Percentiles rank a stretch among this genome's conserved stretches.
phyloP scores from a whole-genome alignment of 1,139 yeast genomes.

The Yamadazyma taylorii region DNA sequence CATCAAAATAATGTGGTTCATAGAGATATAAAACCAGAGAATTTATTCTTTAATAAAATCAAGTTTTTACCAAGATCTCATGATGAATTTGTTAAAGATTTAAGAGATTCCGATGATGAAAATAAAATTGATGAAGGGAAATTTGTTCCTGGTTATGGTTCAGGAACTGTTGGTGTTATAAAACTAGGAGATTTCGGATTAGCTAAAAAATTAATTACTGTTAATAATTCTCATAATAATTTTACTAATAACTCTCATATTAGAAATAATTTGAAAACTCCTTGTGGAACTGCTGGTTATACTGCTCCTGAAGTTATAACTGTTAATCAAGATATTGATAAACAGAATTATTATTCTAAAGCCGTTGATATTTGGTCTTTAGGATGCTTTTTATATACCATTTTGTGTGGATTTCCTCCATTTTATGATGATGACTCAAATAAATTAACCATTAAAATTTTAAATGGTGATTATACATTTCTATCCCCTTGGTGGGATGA shows the following conservation, averaged over 20 bases:
- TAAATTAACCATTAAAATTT: constrained; percentile 77
- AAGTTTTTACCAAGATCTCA: constrained; percentile 45
- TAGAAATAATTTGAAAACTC: constrained; percentile 52
- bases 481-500: constrained; percentile 98
- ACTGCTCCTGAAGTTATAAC: constrained; percentile 91
- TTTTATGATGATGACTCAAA: constrained; percentile 88
- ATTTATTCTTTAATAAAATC: constrained; percentile 62
- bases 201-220: constrained; percentile 63
- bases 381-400: constrained; percentile 88
- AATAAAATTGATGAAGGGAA: constrained; percentile 85
- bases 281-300: constrained; percentile 65
- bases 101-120: constrained; percentile 74
- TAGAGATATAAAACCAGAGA: constrained; percentile 94
- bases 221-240: constrained; percentile 26
- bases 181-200: constrained; percentile 93
- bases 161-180: constrained; percentile 84
- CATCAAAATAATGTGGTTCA: constrained; percentile 91
- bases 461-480: constrained; percentile 80
- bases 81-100: constrained; percentile 38
- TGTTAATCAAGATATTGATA: constrained; percentile 33
- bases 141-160: constrained; percentile 75
- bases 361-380: constrained; percentile 96
- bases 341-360: constrained; percentile 76
- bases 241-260: constrained; percentile 38
- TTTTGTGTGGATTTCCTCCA: constrained; percentile 94